Conservation (phyloP, 2,329 filamentous ascomycete species). For the Plenodomus biglobosus region DNA sequence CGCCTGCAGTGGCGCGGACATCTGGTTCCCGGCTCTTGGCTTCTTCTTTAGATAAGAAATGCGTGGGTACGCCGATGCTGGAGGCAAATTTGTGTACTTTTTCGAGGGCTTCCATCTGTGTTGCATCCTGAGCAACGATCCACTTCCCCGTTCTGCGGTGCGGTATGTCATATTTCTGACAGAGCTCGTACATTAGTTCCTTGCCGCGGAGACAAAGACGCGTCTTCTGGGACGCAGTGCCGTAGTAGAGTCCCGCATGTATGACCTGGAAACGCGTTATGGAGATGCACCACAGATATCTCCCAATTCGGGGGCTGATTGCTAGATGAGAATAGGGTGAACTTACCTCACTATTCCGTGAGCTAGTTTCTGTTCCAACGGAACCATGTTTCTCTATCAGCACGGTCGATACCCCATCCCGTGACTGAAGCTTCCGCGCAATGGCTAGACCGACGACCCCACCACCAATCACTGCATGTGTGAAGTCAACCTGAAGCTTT, state of each 20-base stretch:
- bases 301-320: no score
- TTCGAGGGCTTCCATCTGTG: conserved; percentile 66
- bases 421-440: conserved; percentile 68
- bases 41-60: conserved; percentile 67
- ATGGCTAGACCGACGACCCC: conserved; percentile 80
- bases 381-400: conserved; percentile 77
- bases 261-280: conserved; percentile 68
- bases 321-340: no score
- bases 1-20: conserved; percentile 69
- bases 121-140: conserved; percentile 83
- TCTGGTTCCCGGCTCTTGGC: conserved; percentile 68
- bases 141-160: conserved; percentile 83
- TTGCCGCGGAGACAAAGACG: conserved; percentile 77
- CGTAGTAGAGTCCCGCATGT: conserved; percentile 93
- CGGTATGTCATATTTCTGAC: conserved; percentile 65
- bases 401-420: conserved; percentile 65
- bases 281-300: no score
- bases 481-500: conserved; percentile 58
- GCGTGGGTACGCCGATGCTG: conserved; percentile 65
- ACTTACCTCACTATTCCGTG: conserved; percentile 75
- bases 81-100: conserved; percentile 58
- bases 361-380: conserved; percentile 82
- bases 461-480: conserved; percentile 67
- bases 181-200: conserved; percentile 76
- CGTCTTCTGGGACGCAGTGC: conserved; percentile 74